Percentiles rank a stretch among this genome's conserved stretches.
phyloP scores from a whole-genome alignment of 2,329 filamentous ascomycete genomes.

The Ophiognomonia clavigignenti-juglandacearum region DNA sequence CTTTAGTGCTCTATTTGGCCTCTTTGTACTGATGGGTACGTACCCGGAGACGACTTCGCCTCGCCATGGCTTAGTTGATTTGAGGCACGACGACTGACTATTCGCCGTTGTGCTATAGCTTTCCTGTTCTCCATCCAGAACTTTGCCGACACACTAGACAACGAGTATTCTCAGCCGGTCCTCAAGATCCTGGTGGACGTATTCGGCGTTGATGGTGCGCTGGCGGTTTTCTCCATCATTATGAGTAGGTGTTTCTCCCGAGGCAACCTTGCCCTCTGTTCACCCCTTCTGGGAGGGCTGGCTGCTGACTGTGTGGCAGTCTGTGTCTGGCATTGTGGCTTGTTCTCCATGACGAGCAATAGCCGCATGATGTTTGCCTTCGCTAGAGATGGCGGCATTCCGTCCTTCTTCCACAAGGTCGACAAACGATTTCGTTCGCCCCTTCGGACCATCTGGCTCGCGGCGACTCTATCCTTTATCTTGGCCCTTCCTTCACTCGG shows the following conservation, averaged over 20 bases:
- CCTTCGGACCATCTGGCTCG: slow-evolving; percentile 51
- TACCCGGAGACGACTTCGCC: background rate
- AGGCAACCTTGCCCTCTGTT: background rate
- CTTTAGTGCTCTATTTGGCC: slow-evolving; percentile 52
- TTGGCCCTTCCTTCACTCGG: slow-evolving; percentile 52
- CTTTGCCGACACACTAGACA: slow-evolving; percentile 42
- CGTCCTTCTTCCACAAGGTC: slow-evolving; percentile 49
- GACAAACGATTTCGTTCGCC: slow-evolving; percentile 45
- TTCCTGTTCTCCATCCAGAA: slow-evolving; percentile 56
- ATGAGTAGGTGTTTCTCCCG: slow-evolving; percentile 31
- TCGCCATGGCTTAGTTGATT: too few species aligned
- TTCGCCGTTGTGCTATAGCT: slow-evolving; percentile 20
- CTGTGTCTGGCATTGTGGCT: slow-evolving; percentile 57
- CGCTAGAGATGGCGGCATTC: slow-evolving; percentile 50
- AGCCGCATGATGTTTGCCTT: slow-evolving; percentile 58
- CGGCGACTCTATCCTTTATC: slow-evolving; percentile 47
- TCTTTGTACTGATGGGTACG: slow-evolving; percentile 45
- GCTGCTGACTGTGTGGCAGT: slow-evolving; percentile 23
- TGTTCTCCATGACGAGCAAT: slow-evolving; percentile 54
- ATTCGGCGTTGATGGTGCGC: slow-evolving; percentile 49
- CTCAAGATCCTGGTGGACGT: slow-evolving; percentile 55
- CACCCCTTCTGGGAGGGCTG: background rate
- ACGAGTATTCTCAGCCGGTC: slow-evolving; percentile 46
- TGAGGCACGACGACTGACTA: too few species aligned
- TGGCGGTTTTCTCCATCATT: slow-evolving; percentile 49